Base-by-base conservation (phyloP, 2,329 filamentous ascomycete genomes). In the Nemania sp. region DNA sequence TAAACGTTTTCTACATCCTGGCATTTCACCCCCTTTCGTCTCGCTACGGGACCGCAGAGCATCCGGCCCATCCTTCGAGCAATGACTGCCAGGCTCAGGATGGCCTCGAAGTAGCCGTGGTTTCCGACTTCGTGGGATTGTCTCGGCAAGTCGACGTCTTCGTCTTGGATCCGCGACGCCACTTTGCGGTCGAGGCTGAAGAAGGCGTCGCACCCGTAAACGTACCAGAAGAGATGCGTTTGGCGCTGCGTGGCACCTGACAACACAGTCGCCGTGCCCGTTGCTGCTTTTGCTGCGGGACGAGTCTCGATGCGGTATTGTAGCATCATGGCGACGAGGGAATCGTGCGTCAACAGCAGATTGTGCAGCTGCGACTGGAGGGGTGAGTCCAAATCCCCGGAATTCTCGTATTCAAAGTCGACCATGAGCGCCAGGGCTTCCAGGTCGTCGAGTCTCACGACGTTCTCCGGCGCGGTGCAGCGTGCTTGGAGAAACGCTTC, bases 391-490 rank as follows among this genome's bases (percentile, higher is more conserved):
- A 29, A 9, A 45, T 15, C 32, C 15, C 34, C 55, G 3, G 42
- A n/a, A 20, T 7, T 40, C n/a, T 55, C 45, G 43, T 59, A 62
- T 47, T 56, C 56, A 47, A 59, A 59, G 35, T 56, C 56, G 42
- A 57, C 39, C 60, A 63, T 63, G 15, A 63, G 49, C 11, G 49
- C 57, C 15, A 63, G 40, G 20, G 52, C 57, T 42, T 60, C 60
- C 2, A 63, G 48, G 17, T 63, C 60, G 17, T 63, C 60, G n/a
- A 63, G 57, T 18, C 57, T 55, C 25, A 63, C 48, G 39, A 48
- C 18, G 13, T 54, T 15, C 39, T 43, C 40, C 5, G 18, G 13
- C 18, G 53, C 12, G 42, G 13, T 45, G 32, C 53, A 54, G n/a
- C 53, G 43, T 43, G 53, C 57, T 32, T 54, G 32, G 10, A 63